These are phyloP conservation scores for Pholiota microspora DNA, from an alignment of 768 basidiomycete species.

Conservation along the genomic window DNA sequence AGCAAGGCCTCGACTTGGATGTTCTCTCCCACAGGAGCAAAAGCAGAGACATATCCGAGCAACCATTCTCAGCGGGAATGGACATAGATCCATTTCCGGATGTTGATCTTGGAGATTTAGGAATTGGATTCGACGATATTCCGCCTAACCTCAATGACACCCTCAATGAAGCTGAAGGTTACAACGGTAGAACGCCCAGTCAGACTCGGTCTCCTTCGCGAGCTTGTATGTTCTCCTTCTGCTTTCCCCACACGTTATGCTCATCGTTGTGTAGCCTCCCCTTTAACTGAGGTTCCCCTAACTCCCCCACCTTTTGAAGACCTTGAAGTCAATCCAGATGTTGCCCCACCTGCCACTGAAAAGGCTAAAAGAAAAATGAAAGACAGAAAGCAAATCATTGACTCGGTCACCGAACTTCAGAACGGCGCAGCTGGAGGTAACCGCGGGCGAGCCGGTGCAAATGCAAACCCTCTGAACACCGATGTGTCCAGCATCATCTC, in stretches of 20 bases:
- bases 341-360: slow-evolving; percentile 27
- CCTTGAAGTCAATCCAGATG: slow-evolving; percentile 41
- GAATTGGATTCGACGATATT: slow-evolving; percentile 67
- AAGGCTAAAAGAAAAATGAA: slow-evolving; percentile 41
- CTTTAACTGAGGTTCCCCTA: slow-evolving; percentile 67
- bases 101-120: slow-evolving; percentile 59
- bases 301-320: slow-evolving; percentile 74
- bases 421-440: slow-evolving; percentile 58
- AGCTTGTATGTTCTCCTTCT: slow-evolving; percentile 50
- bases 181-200: slow-evolving; percentile 53
- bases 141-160: slow-evolving; percentile 22
- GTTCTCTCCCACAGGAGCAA: slow-evolving; percentile 54
- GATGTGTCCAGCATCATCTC: slow-evolving; percentile 72
- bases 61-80: slow-evolving; percentile 58
- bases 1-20: slow-evolving; percentile 53
- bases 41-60: slow-evolving; percentile 66
- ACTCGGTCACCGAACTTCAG: slow-evolving; percentile 82
- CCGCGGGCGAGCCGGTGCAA: slow-evolving; percentile 54
- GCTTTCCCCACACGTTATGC: not conserved
- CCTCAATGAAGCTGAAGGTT: slow-evolving; percentile 23
- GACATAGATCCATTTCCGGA: slow-evolving; percentile 53
- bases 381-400: slow-evolving; percentile 88
- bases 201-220: slow-evolving; percentile 63
- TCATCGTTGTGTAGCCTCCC: slow-evolving; percentile 55
- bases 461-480: slow-evolving; percentile 46